Evolutionary conservation across 345 rosid genomes (phyloP), one percentile per base, ranked within the genome.

Genomic region (Citrus sp.): DNA sequence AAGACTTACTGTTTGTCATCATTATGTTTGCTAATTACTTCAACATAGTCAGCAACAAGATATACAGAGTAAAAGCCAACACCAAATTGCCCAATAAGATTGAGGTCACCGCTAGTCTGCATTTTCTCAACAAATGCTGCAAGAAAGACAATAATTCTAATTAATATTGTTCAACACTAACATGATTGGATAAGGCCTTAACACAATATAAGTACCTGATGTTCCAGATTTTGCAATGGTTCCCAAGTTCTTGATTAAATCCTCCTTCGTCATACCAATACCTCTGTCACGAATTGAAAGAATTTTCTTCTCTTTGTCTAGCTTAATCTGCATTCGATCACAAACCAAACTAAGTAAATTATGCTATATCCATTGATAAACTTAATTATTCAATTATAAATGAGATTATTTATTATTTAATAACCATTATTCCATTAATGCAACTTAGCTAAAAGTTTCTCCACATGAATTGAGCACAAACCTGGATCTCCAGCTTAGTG

Each of bases 171-270:
- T 19, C 35, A 55, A 67, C 49, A 13, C 19, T 66, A 22, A 18
- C 71, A 64, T 0, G 0, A 63, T 64, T 21, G 32, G 24, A 22
- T 14, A 64, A 21, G 14, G 58, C 75, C 38, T 7, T 24, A 28
- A 49, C 25, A 76, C 35, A 73, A 42, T 38, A 73, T 6, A 75
- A 76, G 25, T 80, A 94, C 99, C 99, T 84, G 99, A 96, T n/a
- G 99, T 94, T 84, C 99, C 99, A 64, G 99, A 94, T 77, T 96
- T 96, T 6, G 99, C 99, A 49, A 94, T 96, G 30, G 99, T 96
- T 80, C 99, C 99, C 90, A 96, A 88, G 87, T 96, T 86, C 95
- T 96, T 96, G 81, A 96, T 86, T 72, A 96, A 81, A 84, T 96
- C 99, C 84, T 96, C 98, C 86, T 96, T 96, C 28, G 97, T 96